phyloP scores from a whole-genome alignment of 2,329 filamentous ascomycete species.

The Colletotrichum cuscutae region DNA sequence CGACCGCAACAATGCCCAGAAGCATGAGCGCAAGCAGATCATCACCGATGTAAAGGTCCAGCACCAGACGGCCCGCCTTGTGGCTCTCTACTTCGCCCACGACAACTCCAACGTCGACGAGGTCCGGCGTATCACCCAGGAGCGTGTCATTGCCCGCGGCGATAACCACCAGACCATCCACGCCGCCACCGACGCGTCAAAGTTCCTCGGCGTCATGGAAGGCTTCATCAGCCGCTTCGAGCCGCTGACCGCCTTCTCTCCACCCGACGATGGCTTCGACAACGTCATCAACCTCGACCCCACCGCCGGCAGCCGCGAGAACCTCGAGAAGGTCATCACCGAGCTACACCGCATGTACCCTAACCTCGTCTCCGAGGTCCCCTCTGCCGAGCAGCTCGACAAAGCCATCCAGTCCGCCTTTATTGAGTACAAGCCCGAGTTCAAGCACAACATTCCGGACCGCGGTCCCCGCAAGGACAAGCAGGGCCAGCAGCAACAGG shows the following conservation, averaged over 20 bases:
- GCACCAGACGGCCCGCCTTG: conserved; percentile 73
- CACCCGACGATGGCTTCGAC: conserved; percentile 87
- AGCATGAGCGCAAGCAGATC: conserved; percentile 87
- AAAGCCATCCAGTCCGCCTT: conserved; percentile 80
- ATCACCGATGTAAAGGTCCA: conserved; percentile 78
- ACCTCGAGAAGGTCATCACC: conserved; percentile 82
- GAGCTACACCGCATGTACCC: conserved; percentile 83
- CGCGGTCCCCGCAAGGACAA: conserved; percentile 53
- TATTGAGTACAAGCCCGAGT: conserved; percentile 79
- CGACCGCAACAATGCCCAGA: conserved; percentile 94
- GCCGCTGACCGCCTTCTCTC: conserved; percentile 70
- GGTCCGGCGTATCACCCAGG: conserved; percentile 79
- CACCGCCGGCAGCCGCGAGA: conserved; percentile 78
- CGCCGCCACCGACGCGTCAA: conserved; percentile 76
- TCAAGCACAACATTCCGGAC: conserved; percentile 79
- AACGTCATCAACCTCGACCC: conserved; percentile 87
- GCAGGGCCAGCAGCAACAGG: background rate
- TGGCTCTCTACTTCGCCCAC: conserved; percentile 91
- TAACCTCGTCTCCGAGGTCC: conserved; percentile 76
- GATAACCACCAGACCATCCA: conserved; percentile 99
- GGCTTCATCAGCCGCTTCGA: conserved; percentile 91
- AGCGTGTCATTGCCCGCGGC: conserved; percentile 84
- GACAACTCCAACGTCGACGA: conserved; percentile 78
- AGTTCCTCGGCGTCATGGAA: conserved; percentile 93
- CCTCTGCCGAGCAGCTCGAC: conserved; percentile 79